A percentile compares a stretch with the other conserved stretches of the same genome.
These are phyloP conservation scores for Hygrocybe punicea DNA, from an alignment of 768 basidiomycete genomes.

Conservation along the genomic window DNA sequence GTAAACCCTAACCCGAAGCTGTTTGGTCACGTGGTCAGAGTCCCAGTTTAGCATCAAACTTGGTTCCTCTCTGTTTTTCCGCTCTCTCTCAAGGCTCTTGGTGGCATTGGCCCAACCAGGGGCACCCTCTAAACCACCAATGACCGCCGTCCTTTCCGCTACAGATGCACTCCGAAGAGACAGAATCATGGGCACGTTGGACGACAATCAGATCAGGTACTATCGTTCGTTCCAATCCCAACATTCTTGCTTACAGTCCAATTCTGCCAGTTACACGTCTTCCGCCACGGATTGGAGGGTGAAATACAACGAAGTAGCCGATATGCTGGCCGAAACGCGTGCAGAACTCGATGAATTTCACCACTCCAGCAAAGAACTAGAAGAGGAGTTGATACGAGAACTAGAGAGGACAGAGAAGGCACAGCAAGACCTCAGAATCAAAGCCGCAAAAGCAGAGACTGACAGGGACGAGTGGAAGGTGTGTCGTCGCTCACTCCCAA, in stretches of 20 bases:
- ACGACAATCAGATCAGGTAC: conserved; percentile 65
- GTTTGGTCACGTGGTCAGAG: neutral
- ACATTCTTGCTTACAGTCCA: conserved; percentile 13
- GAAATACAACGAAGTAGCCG: conserved; percentile 78
- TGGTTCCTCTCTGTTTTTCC: too few species aligned
- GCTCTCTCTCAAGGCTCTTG: neutral
- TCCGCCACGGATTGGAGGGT: conserved; percentile 66
- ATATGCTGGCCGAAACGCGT: conserved; percentile 81
- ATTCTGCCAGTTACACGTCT: conserved; percentile 47
- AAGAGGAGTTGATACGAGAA: conserved; percentile 90
- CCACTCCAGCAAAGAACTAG: conserved; percentile 82
- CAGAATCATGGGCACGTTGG: conserved; percentile 53
- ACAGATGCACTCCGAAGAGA: conserved; percentile 59
- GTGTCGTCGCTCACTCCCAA: conserved; percentile 19
- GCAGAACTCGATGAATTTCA: conserved; percentile 86
- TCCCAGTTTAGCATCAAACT: neutral
- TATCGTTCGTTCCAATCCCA: conserved; percentile 15
- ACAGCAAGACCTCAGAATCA: conserved; percentile 74
- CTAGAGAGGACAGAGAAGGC: conserved; percentile 83
- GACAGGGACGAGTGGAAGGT: conserved; percentile 96
- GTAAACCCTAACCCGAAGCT: conserved; percentile 1
- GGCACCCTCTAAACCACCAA: conserved; percentile 17
- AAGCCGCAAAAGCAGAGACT: conserved; percentile 62
- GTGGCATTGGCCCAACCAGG: too few species aligned
- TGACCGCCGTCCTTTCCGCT: conserved; percentile 65